Evolutionary conservation across 306 rosid genomes (phyloP), one percentile per base, ranked within the genome.

Genomic region (Prunus davidiana): DNA sequence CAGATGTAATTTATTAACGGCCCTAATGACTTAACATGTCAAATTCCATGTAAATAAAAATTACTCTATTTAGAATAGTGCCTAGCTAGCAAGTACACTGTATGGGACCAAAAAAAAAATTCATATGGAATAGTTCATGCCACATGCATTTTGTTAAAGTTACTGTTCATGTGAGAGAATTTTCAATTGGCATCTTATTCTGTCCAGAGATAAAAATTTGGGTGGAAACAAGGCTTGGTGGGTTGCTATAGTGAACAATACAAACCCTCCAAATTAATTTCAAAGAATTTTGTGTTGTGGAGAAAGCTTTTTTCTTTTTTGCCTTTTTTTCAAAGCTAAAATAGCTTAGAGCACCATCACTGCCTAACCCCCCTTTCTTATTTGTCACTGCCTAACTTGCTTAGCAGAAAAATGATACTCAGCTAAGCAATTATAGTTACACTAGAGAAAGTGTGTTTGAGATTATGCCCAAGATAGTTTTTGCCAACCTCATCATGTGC

Each of bases 301-400:
- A 64, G 60, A 8, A 64, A 46, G 56, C 46, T n/a, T 63, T 16
- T 61, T 15, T 4, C 9, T 60, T 22, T 61, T 30, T 58, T 24
- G 19, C 11, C 32, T 25, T 12, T 24, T 1, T 12, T 15, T 13
- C 30, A 8, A 46, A 62, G 51, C 49, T 3, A 73, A 72, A 71
- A 64, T 67, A 80, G 67, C 14, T 3, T 69, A 76, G 30, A 67
- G 77, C 49, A 66, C 20, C 73, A 24, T 79, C 75, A 72, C 60
- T 74, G 86, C 85, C 88, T 67, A 83, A 82, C 87, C 46, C n/a
- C 15, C 25, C 38, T 83, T 64, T 68, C 65, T 74, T 49, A 81
- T 67, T 49, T 16, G 67, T 67, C 67, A 67, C 15, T 78, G 82
- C 93, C 97, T 78, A 93, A 93, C 87, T 91, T 86, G 89, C 72